A percentile compares a stretch with the other conserved stretches of the same genome.
phyloP scores from a whole-genome alignment of 2,329 filamentous ascomycete species.

The Colletotrichum scovillei region DNA sequence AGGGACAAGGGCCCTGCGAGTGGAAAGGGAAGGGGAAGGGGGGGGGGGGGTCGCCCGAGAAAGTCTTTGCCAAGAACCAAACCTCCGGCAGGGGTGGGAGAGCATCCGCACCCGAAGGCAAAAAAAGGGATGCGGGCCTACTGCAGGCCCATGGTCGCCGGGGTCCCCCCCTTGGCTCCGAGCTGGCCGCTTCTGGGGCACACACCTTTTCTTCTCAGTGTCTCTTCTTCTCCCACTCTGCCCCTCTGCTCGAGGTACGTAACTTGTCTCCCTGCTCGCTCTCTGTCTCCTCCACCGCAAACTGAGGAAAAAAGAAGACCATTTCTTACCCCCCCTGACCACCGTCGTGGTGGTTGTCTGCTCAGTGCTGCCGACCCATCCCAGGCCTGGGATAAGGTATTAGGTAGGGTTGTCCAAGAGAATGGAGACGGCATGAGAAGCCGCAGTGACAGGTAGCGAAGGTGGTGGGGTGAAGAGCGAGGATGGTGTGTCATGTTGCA shows the following conservation, averaged over 20 bases:
- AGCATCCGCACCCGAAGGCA: constrained; percentile 23
- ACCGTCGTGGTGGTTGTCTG: neutral
- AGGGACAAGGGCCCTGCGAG: constrained; percentile 14
- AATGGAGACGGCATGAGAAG: constrained; percentile 6
- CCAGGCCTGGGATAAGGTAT: neutral
- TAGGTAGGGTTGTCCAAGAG: neutral
- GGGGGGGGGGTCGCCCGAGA: neutral
- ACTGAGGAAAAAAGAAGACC: neutral
- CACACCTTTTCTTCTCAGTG: neutral
- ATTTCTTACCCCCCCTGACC: neutral
- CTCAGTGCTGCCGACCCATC: neutral
- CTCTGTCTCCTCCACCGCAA: neutral
- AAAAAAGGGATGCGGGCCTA: constrained; percentile 27
- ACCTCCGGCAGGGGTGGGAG: constrained; percentile 21
- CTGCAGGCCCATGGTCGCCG: constrained; percentile 17
- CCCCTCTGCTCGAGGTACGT: neutral
- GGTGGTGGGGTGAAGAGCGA: constrained; percentile 6
- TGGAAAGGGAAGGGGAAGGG: neutral
- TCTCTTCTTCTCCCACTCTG: constrained; percentile 2
- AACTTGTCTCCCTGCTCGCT: neutral
- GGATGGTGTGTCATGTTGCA: constrained; percentile 28
- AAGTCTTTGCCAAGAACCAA: constrained; percentile 21
- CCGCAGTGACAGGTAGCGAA: constrained; percentile 15
- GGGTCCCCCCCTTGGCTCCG: constrained; percentile 14
- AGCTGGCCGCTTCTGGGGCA: constrained; percentile 22